Base-by-base conservation (phyloP, 345 rosid genomes). In the Rhizophora apiculata region DNA sequence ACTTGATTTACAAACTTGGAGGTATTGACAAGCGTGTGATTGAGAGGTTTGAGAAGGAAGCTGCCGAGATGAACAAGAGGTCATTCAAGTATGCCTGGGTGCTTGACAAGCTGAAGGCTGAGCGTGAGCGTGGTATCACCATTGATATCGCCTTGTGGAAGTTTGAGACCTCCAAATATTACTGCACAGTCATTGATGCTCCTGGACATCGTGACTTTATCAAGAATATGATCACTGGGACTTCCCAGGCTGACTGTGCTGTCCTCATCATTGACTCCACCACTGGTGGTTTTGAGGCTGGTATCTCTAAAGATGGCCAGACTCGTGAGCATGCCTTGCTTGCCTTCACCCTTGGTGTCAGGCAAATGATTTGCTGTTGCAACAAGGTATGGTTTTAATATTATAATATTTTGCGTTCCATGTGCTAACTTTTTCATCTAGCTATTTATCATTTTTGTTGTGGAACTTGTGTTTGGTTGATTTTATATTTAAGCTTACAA, bases 31-130 rank as follows among this genome's bases (percentile, higher is more conserved):
- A 36, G 65, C 65, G 65, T 36, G 65, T 62, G 65, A 62, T 36
- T 37, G 65, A 62, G 29, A 62, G 65, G 48, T 62, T 62, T 10
- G 65, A 62, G 27, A 62, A 62, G 65, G 65, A 62, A 31, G 65
- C 65, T 20, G 82, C 96, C 71, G 96, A 89, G 86, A 89, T 89
- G 96, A 89, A 89, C 87, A 89, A 89, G 78, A 82, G 96, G 77
- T 89, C 96, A 1, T 89, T 89, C 87, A 89, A 89, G 86, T 89
- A 89, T 32, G 96, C 96, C 1, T 89, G 93, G 96, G 96, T 89
- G 6, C 77, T 89, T 18, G 96, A 89, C 90, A 89, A 89, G 85
- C 85, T 88, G 22, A 86, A 88, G 85, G 94, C 91, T 0, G 93
- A 88, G 82, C 82, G 93, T 43, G 93, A 88, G 72, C 91, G 90